Conservation (phyloP, 139 green algal species). For the Tetratostichococcus sp. region DNA sequence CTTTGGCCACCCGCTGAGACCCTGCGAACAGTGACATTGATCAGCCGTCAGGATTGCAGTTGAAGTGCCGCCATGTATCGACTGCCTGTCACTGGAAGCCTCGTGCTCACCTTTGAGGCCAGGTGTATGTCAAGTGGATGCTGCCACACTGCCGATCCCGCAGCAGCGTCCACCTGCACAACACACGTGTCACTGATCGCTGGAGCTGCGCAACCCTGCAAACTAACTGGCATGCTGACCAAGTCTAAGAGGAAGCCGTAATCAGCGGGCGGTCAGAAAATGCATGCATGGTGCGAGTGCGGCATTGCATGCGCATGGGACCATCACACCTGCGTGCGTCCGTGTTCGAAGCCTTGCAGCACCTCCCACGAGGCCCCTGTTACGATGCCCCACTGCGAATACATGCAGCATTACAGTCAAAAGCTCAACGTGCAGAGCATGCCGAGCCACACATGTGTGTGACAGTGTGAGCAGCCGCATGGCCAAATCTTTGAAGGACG, state of each 20-base stretch:
- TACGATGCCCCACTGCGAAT: constrained; percentile 58
- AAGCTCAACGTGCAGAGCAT: too few species aligned
- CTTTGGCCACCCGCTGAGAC: constrained; percentile 70
- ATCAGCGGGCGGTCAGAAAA: too few species aligned
- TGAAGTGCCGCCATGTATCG: not conserved
- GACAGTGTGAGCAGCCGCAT: not conserved
- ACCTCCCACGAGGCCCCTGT: constrained; percentile 64
- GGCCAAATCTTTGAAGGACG: not conserved
- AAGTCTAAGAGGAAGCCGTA: too few species aligned
- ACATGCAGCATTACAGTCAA: too few species aligned
- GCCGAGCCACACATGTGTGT: not conserved
- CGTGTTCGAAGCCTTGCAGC: constrained; percentile 59
- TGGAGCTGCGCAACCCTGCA: too few species aligned
- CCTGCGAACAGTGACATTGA: constrained; percentile 8
- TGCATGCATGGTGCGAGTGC: too few species aligned
- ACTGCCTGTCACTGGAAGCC: too few species aligned
- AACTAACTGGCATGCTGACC: too few species aligned
- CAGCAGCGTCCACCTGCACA: not conserved
- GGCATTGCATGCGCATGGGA: too few species aligned
- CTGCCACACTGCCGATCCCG: constrained; percentile 46
- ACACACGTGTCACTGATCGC: too few species aligned
- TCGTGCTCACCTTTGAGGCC: constrained; percentile 29
- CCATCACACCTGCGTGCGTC: constrained; percentile 69
- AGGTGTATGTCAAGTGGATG: constrained; percentile 78
- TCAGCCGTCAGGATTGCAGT: too few species aligned